A percentile compares a stretch with the other conserved stretches of the same genome.
phyloP scores from a whole-genome alignment of 352 stramenopile genomes.

The Phytopythium delawarense region DNA sequence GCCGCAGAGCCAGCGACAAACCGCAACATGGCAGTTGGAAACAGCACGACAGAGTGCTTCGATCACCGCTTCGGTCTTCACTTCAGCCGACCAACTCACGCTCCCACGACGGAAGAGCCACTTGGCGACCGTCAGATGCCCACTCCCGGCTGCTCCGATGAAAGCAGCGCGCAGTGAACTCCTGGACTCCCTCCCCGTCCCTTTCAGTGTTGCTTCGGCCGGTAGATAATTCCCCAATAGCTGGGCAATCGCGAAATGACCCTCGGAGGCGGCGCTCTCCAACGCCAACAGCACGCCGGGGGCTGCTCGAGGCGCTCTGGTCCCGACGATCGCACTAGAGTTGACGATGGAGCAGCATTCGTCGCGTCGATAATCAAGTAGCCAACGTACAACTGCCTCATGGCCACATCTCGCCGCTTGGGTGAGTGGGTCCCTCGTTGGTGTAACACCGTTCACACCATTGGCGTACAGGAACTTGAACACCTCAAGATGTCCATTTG shows the following conservation, averaged over 20 bases:
- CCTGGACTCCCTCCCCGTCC: no score
- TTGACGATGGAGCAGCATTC: neutral
- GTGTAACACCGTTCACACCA: neutral
- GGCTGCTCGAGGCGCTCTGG: neutral
- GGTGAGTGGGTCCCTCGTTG: neutral
- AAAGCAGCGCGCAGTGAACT: neutral
- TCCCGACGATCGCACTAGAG: neutral
- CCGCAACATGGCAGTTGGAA: neutral
- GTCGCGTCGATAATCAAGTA: neutral
- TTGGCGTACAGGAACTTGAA: neutral
- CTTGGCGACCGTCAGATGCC: neutral
- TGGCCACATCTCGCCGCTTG: neutral
- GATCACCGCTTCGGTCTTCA: neutral
- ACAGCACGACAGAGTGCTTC: neutral
- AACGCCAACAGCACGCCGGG: neutral
- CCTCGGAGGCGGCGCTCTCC: neutral
- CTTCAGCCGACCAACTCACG: neutral
- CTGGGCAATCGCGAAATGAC: neutral
- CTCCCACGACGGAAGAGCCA: neutral
- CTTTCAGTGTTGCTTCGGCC: neutral
- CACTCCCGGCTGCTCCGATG: neutral
- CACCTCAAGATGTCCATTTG: neutral
- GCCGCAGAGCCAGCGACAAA: neutral
- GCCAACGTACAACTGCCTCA: neutral
- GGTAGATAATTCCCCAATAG: neutral